Percentiles rank a stretch among this genome's conserved stretches.
phyloP scores from a whole-genome alignment of 345 rosid species.

The Salix purpurea region DNA sequence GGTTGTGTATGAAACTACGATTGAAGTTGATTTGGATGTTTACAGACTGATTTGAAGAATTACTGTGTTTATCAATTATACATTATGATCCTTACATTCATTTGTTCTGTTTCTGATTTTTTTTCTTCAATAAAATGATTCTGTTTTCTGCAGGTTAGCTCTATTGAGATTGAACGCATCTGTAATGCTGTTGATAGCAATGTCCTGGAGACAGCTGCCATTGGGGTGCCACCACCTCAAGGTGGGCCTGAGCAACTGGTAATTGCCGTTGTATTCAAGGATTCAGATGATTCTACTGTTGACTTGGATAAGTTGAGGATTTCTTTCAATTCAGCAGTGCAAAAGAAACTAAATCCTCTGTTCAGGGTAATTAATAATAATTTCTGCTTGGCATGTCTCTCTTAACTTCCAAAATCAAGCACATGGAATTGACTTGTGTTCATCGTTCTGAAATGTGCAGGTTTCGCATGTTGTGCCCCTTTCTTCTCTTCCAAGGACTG shows the following conservation, averaged over 20 bases:
- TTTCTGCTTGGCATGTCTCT: not conserved
- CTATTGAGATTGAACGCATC: conserved; percentile 81
- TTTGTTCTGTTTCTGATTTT: not conserved
- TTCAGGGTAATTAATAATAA: conserved; percentile 51
- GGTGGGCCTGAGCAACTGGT: conserved; percentile 90
- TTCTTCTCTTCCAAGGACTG: conserved; percentile 80
- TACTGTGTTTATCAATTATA: not conserved
- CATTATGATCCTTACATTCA: too few species aligned
- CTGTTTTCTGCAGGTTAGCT: conserved; percentile 61
- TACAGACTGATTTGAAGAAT: not conserved
- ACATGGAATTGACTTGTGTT: not conserved
- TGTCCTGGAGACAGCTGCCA: conserved; percentile 87
- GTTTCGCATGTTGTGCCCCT: conserved; percentile 54
- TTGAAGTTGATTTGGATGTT: not conserved
- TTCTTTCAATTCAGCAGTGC: conserved; percentile 76
- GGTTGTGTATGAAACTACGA: not conserved
- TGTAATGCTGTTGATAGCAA: conserved; percentile 64
- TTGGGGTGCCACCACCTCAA: conserved; percentile 80
- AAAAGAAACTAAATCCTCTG: conserved; percentile 81
- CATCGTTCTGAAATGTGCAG: conserved; percentile 30
- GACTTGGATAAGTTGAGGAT: conserved; percentile 53
- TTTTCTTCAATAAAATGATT: not conserved
- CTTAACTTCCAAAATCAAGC: not conserved
- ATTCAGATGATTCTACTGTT: conserved; percentile 16
- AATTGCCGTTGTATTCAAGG: conserved; percentile 72